Evolutionary conservation across 73 alveolate genomes (phyloP), one percentile per base, ranked within the genome.

Genomic region (Durusdinium trenchii): DNA sequence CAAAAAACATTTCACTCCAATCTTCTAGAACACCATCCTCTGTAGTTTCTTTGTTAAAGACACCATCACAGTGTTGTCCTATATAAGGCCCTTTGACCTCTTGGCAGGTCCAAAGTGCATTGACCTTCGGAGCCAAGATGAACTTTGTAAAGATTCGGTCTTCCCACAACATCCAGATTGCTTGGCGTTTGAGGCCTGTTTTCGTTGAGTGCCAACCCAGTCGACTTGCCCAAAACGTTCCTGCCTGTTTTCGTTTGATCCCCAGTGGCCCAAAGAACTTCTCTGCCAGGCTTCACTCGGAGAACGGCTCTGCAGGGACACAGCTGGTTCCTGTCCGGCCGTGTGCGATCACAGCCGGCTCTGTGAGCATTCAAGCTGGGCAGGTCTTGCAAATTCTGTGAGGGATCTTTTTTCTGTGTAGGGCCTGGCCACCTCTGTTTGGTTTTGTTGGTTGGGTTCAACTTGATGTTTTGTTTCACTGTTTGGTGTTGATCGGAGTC

Each of bases 291-390:
- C 61, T 86, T 16, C 54, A 52, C 94, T 20, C 52, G 42, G 78
- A 84, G n/a, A 0, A 42, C 0, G 5, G 10, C 46, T 26, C 10
- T 40, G 60, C 45, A 43, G 36, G 0, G 54, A 43, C 52, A 0
- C 51, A 12, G 76, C 51, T 86, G 60, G 95, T 42, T 7, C 95
- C 95, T 14, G 83, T 86, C n/a, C 81, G 95, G 48, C 95, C 95
- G 7, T 54, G 83, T 35, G 95, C 95, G 0, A 46, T 38, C 23
- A 36, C 61, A 4, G 43, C 83, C 3, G 95, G 95, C 4, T 3
- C 36, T 46, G 46, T 86, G 20, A 14, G 47, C 9, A 10, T 86
- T 79, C 52, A 86, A 23, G 82, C 95, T 6, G 95, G 60, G 2
- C 62, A 86, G 61, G 61, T 57, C 9, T 16, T 57, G 48, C 81